Conservation (phyloP, 2,329 filamentous ascomycete species). For the Penicillium freii region DNA sequence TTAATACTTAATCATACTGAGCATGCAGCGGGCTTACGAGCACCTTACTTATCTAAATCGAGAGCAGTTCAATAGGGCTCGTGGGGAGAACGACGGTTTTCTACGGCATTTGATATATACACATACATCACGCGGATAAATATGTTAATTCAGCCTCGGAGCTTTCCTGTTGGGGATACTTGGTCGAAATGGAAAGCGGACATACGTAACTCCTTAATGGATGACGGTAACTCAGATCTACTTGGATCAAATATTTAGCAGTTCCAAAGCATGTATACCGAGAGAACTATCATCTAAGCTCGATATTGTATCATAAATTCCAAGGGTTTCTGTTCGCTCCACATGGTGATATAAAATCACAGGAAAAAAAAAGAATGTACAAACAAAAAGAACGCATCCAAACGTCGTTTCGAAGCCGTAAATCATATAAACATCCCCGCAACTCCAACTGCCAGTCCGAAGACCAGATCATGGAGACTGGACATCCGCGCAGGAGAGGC, state of each 20-base stretch:
- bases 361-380: slow-evolving; percentile 10
- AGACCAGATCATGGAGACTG: slow-evolving; percentile 43
- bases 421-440: slow-evolving; percentile 46
- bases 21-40: no score
- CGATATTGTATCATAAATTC: neutral
- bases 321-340: neutral
- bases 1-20: neutral
- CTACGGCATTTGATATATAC: no score
- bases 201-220: slow-evolving; percentile 6
- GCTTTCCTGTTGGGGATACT: slow-evolving; percentile 10
- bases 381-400: slow-evolving; percentile 5
- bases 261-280: neutral
- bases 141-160: neutral
- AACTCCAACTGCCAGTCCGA: slow-evolving; percentile 47
- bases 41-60: no score
- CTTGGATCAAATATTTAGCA: neutral
- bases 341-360: slow-evolving; percentile 2
- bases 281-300: no score
- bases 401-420: slow-evolving; percentile 8
- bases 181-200: slow-evolving; percentile 21
- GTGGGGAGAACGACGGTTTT: no score
- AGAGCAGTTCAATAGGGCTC: no score
- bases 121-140: neutral
- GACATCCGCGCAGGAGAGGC: slow-evolving; percentile 33
- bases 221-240: neutral